These are phyloP conservation scores for Medicago truncatula DNA, from an alignment of 306 rosid genomes.

Conservation along the genomic window MtrunA17r5.0-ANR NC_053042.1:35542501-35543000, in stretches of 20 bases:
- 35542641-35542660: constrained; percentile 29
- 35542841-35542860: constrained; percentile 27
- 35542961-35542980: constrained; percentile 3
- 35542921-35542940: neutral
- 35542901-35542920: constrained; percentile 16
- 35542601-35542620: constrained; percentile 90
- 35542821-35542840: neutral
- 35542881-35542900: constrained; percentile 23
- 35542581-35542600: constrained; percentile 95
- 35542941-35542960: constrained; percentile 8
- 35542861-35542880: constrained; percentile 12
- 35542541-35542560: constrained; percentile 96
- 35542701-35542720: neutral
- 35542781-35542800: constrained; percentile 25
- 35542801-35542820: constrained; percentile 20
- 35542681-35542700: neutral
- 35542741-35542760: constrained; percentile 30
- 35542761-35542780: constrained; percentile 22
- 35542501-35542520: constrained; percentile 76
- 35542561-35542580: constrained; percentile 91
- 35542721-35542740: constrained; percentile 13
- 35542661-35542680: constrained; percentile 1
- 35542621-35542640: constrained; percentile 69
- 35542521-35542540: constrained; percentile 68
- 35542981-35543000: constrained; percentile 33